A percentile compares a stretch with the other conserved stretches of the same genome.
Evolutionary conservation across 805 yeast species (phyloP).

Genomic region (Spathaspora arborariae): DNA sequence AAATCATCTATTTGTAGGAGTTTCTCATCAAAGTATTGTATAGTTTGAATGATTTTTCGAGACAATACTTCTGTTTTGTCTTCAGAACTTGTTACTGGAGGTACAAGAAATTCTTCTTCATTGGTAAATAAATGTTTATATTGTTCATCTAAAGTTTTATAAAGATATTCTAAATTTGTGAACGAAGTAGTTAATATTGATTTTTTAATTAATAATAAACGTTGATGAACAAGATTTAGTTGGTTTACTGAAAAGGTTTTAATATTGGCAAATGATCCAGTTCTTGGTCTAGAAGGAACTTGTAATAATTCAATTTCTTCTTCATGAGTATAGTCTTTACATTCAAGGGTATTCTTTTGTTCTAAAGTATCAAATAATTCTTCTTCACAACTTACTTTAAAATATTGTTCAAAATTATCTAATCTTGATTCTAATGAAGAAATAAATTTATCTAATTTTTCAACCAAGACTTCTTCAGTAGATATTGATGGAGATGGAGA

Average conservation of each 20-base stretch:
- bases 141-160: conserved; percentile 38
- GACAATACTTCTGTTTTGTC: conserved; percentile 22
- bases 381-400: conserved; percentile 19
- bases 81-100: not conserved
- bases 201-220: conserved; percentile 31
- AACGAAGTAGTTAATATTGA: conserved; percentile 35
- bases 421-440: conserved; percentile 40
- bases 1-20: conserved; percentile 34
- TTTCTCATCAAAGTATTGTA: conserved; percentile 40
- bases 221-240: conserved; percentile 31
- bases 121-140: conserved; percentile 33
- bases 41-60: conserved; percentile 37
- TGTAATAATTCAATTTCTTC: not conserved
- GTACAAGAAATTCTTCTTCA: not conserved
- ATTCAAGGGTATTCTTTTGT: not conserved
- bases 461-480: conserved; percentile 39
- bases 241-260: conserved; percentile 29
- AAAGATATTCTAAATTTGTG: conserved; percentile 36
- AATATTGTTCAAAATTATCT: conserved; percentile 38
- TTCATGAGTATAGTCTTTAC: not conserved
- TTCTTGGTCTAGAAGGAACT: conserved; percentile 16
- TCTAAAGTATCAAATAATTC: conserved; percentile 1
- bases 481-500: conserved; percentile 4
- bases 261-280: conserved; percentile 25
- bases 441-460: conserved; percentile 36